These are phyloP conservation scores for Trichoderma simmonsii DNA, from an alignment of 2,329 filamentous ascomycete species.

Conservation along the genomic window DNA sequence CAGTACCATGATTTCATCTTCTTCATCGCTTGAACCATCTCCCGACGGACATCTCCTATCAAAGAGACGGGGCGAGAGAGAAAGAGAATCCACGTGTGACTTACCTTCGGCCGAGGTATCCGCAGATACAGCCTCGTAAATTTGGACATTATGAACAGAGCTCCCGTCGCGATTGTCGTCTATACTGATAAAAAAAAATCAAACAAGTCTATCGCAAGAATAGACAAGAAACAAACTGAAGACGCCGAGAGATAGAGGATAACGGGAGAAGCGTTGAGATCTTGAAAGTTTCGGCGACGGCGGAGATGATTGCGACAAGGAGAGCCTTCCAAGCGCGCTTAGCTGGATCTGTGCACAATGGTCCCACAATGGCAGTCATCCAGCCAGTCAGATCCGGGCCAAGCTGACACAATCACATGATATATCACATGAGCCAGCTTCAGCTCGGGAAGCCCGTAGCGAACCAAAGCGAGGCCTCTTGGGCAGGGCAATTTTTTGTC, in stretches of 20 bases:
- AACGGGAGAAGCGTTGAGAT: neutral
- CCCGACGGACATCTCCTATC: neutral
- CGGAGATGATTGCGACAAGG: constrained; percentile 19
- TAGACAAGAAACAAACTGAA: neutral
- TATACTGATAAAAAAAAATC: neutral
- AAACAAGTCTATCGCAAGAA: neutral
- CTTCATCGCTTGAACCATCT: neutral
- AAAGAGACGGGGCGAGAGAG: neutral
- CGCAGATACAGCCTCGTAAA: constrained; percentile 39
- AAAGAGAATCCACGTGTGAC: neutral
- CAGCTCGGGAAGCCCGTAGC: neutral
- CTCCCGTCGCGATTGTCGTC: neutral
- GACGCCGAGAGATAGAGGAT: neutral
- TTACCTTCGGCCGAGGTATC: constrained; percentile 41
- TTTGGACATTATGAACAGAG: constrained; percentile 31
- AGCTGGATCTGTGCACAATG: neutral
- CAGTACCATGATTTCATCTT: constrained; percentile 7
- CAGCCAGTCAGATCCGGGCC: neutral
- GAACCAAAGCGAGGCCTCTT: neutral
- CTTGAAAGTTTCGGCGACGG: constrained; percentile 15
- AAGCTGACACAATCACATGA: neutral
- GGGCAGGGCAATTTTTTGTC: neutral
- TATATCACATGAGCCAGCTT: constrained; percentile 1
- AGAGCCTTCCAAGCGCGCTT: constrained; percentile 10
- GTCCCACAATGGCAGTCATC: neutral